Conservation (phyloP, 2,329 filamentous ascomycete genomes). For the Fusarium nodosum region DNA sequence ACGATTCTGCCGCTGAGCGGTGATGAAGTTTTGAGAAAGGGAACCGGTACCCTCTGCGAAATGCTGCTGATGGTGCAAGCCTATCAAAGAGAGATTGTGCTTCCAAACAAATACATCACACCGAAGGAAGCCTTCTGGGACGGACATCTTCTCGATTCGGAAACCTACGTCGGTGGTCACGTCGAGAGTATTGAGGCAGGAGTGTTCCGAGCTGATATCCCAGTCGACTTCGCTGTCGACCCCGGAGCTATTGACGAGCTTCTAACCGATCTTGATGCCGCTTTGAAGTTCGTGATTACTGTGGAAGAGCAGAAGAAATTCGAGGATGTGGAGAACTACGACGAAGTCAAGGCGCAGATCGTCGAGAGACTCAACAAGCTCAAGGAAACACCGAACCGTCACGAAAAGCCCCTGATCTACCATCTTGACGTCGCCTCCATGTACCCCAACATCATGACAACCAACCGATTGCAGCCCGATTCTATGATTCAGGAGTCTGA, state of each 20-base stretch:
- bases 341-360: conserved; percentile 88
- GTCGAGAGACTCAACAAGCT: conserved; percentile 76
- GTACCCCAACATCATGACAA: conserved; percentile 99
- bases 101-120: conserved; percentile 95
- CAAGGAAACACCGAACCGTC: conserved; percentile 85
- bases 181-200: conserved; percentile 99
- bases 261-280: conserved; percentile 85
- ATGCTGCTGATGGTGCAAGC: conserved; percentile 99
- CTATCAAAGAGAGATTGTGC: conserved; percentile 88
- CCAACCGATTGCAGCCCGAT: conserved; percentile 95
- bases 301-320: conserved; percentile 87
- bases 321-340: conserved; percentile 84
- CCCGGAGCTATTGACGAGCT: conserved; percentile 90
- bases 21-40: conserved; percentile 93
- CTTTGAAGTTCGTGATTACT: conserved; percentile 87
- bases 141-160: conserved; percentile 93
- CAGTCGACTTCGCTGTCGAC: conserved; percentile 94
- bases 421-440: conserved; percentile 99
- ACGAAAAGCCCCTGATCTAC: conserved; percentile 91
- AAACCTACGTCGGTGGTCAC: conserved; percentile 98
- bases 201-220: conserved; percentile 95
- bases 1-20: conserved; percentile 94
- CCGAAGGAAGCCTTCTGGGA: conserved; percentile 96
- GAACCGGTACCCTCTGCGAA: conserved; percentile 98
- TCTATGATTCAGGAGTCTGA: conserved; percentile 99